Evolutionary conservation across 1,284 basidiomycete genomes (phyloP), one percentile per base, ranked within the genome.

Genomic region (Austropuccinia psidii): DNA sequence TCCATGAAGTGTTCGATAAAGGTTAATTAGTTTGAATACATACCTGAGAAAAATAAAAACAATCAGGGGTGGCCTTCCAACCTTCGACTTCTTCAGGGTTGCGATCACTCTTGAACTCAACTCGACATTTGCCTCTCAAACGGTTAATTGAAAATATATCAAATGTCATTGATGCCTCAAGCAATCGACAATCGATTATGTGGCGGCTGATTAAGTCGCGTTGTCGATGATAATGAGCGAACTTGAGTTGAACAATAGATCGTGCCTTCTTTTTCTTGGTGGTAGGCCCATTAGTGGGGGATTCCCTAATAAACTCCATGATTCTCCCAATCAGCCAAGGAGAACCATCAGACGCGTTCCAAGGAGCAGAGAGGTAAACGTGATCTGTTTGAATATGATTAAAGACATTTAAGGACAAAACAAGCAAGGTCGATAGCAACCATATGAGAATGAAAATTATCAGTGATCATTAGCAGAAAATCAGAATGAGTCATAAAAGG

Each of bases 271-370:
- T 64, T 29, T 57, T 57, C 33, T 73, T 73, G 27, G 52, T 73
- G 29, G 50, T 37, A 9, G 60, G 45, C 43, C 50, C 50, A 41
- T 13, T 24, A 31, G 50, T 17, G 19, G 29, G n/a, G 11, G 70
- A 50, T 45, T 73, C 70, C 47, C 70, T 35, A 29, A 73, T 73
- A 37, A 74, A 74, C 41, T 74, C 72, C 72, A 74, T 74, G 7
- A 74, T 66, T 57, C 72, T 43, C 1, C 72, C 72, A n/a, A 74
- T 74, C 33, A 74, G 52, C 72, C 72, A 74, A 29, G 72, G 72
- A 17, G 62, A 61, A 39, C 62, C 72, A 66, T 74, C 72, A 29
- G 70, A 45, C 49, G 61, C 35, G 57, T 73, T 64, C 70, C 70
- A 73, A 11, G 61, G 61, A 17, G 72, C 64, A 17, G 62, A 65